Base-by-base conservation (phyloP, 2,329 filamentous ascomycete species). In the Aspergillus phoenicis region DNA sequence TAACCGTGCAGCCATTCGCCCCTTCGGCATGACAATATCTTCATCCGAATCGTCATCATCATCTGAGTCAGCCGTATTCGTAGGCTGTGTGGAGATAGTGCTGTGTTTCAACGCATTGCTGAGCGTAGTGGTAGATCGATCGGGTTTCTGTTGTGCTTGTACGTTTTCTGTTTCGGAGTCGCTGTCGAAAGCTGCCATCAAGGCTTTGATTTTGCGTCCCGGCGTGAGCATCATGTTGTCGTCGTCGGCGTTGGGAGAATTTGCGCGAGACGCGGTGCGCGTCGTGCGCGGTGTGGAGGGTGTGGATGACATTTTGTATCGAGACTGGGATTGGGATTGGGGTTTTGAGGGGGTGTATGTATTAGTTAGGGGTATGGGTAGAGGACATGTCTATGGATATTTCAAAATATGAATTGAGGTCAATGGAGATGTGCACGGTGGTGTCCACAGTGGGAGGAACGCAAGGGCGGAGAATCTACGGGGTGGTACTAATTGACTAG, bases 1-100 rank as follows among this genome's bases (percentile, higher is more conserved):
- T 83, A 92, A 87, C 55, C 86, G 82, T 15, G 88, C 83, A 11
- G 88, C 88, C 66, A 91, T 80, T 56, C 85, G 84, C 24, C 89
- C 88, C 58, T 84, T 83, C 0, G 89, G 89, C 48, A 83, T 75
- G 52, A 84, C 77, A 30, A 76, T 80, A 36, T 83, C 80, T n/a
- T 83, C 81, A n/a, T 83, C 73, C 28, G 28, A 30, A 5, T 77
- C 73, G 3, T 78, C 73, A 4, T 66, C 70, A 17, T 64, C 58
- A 7, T 62, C 61, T 4, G 53, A 49, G 33, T 65, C 57, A 24
- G 58, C 55, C 5, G 26, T 49, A 5, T 22, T 52, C 24, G 28
- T 15, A 52, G 60, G 38, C 6, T 20, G 47, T 39, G 28, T 61
- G 22, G n/a, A 54, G 6, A 33, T 59, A 28, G 38, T 52, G 28